Base-by-base conservation (phyloP, 176 grass and related monocot species). In the Luzula sylvatica region DNA sequence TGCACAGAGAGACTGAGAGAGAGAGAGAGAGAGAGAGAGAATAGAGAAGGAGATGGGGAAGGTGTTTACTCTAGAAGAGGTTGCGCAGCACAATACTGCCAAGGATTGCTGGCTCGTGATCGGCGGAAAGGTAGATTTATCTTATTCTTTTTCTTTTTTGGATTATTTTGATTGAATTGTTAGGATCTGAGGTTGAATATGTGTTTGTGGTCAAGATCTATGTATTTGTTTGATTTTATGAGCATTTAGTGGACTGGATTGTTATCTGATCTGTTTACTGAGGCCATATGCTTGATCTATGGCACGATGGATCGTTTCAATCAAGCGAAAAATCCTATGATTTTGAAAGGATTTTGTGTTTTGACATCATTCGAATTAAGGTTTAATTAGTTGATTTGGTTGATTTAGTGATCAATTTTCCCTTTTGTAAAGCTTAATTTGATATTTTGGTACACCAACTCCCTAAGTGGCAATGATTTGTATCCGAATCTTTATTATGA, bases 61-160 rank as follows among this genome's bases (percentile, higher is more conserved):
- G 50, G 65, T 69, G n/a, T 69, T 55, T 23, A 69, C 65, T n/a
- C 51, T 69, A 7, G 50, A 32, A 12, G 65, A 69, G 38, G 65
- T 69, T 12, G 19, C 51, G 26, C 42, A 69, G 51, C 65, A 69
- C 65, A 56, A 69, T 50, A 11, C 23, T 35, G 3, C 15, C 50
- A 69, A 69, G 39, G 65, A 69, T 15, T 69, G 65, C 19, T 69
- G 65, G 65, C 65, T 69, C 49, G 52, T 69, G 2, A 69, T 69
- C 3, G 52, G 52, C 1, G 65, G 65, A 4, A 69, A 69, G 65
- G 65, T 69, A 69, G 24, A 41, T 42, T 26, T 60, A 19, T 23
- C 30, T 41, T 60, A 20, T 8, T 32, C 12, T 58, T 40, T 58
- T 39, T 13, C 13, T 32, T 15, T 58, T 58, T 58, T 39, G 8